These are phyloP conservation scores for Boletus coccyginus DNA, from an alignment of 768 basidiomycete genomes.

Conservation along the genomic window DNA sequence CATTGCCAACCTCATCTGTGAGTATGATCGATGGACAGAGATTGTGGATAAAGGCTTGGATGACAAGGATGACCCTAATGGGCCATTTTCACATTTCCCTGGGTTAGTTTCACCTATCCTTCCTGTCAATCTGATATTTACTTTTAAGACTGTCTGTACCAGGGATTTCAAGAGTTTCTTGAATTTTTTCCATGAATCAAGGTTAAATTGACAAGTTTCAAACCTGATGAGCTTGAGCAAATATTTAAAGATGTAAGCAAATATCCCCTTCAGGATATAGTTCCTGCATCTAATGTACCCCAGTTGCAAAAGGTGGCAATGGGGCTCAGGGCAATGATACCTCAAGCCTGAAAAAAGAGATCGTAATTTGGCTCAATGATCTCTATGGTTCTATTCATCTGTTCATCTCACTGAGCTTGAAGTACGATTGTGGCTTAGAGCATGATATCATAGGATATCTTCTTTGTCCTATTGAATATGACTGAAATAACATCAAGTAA, in stretches of 20 bases:
- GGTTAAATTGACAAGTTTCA: background rate
- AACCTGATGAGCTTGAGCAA: background rate
- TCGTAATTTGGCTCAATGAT: background rate
- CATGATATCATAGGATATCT: background rate
- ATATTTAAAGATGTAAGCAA: background rate
- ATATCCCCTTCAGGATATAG: background rate
- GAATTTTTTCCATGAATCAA: background rate
- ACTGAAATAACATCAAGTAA: background rate
- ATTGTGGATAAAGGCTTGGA: too few relatives aligned
- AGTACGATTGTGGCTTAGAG: background rate
- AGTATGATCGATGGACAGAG: too few relatives aligned
- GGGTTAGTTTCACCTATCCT: background rate
- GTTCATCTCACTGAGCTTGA: background rate
- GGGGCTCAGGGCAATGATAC: background rate
- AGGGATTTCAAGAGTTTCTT: background rate
- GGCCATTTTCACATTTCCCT: background rate
- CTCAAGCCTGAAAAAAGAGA: background rate
- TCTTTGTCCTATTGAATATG: background rate
- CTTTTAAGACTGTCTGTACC: background rate
- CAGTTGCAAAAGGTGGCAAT: background rate
- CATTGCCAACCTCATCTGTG: too few relatives aligned
- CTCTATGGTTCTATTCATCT: background rate
- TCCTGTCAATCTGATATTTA: background rate
- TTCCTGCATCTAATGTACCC: background rate
- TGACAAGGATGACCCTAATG: too few relatives aligned